Percentiles rank a stretch among this genome's conserved stretches.
These are phyloP conservation scores for Flaveria bidentis DNA, from an alignment of 129 eudicot genomes.

Conservation along the genomic window DNA sequence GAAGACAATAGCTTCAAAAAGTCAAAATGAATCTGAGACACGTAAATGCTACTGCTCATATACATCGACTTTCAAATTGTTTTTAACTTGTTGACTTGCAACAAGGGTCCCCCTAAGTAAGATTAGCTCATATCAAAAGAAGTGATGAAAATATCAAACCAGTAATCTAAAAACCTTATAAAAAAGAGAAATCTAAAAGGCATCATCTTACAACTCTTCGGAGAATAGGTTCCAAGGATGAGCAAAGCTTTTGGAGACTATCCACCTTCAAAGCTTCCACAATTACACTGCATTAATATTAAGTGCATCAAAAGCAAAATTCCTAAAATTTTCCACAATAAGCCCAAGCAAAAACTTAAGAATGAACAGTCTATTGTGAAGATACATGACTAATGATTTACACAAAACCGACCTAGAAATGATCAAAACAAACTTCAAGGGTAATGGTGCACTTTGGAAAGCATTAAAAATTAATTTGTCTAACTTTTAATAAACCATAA, in stretches of 20 bases:
- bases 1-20: slow-evolving; percentile 13
- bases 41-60: neutral
- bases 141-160: neutral
- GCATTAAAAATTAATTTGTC: slow-evolving; percentile 4
- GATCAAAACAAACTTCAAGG: slow-evolving; percentile 19
- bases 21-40: slow-evolving; percentile 1
- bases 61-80: neutral
- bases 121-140: neutral
- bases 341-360: slow-evolving; percentile 3
- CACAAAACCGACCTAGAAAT: neutral
- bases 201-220: slow-evolving; percentile 79
- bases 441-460: neutral
- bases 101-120: neutral
- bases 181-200: neutral
- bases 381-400: neutral
- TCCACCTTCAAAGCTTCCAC: slow-evolving; percentile 89
- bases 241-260: slow-evolving; percentile 88
- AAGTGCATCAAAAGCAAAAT: neutral
- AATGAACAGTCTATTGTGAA: neutral
- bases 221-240: slow-evolving; percentile 94
- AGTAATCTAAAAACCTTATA: neutral
- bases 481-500: neutral
- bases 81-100: slow-evolving; percentile 4
- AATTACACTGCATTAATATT: slow-evolving; percentile 66
- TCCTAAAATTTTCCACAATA: neutral